Evolutionary conservation across 257 asterid genomes (phyloP).

Genomic region (Solanum ossicruentum): DNA sequence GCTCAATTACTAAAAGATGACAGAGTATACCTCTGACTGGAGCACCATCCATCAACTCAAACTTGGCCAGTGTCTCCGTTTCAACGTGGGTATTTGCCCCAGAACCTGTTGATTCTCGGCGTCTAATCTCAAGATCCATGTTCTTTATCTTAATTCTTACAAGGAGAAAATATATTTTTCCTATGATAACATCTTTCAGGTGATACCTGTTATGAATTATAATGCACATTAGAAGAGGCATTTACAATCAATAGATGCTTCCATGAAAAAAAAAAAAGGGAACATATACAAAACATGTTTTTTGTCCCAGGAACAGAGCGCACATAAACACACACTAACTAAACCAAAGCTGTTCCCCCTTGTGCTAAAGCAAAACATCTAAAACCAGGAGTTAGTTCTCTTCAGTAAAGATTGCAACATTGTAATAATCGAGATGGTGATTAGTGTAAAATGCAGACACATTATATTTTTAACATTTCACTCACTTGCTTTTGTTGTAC

Average conservation of each 20-base stretch:
- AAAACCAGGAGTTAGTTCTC: not conserved
- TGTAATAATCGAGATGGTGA: not conserved
- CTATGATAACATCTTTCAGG: slow-evolving; percentile 89
- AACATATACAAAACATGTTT: not conserved
- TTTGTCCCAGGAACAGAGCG: not conserved
- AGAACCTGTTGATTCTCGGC: slow-evolving; percentile 94
- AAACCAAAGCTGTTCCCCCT: not conserved
- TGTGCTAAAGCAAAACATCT: not conserved
- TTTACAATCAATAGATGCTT: slow-evolving; percentile 4
- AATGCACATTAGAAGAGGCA: not conserved
- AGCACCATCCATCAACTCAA: slow-evolving; percentile 99
- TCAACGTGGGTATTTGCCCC: slow-evolving; percentile 95
- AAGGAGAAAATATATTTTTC: slow-evolving; percentile 91
- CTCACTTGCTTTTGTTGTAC: slow-evolving; percentile 98
- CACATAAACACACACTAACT: not conserved
- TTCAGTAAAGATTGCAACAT: not conserved
- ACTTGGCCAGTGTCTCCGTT: slow-evolving; percentile 97
- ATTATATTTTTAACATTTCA: not conserved
- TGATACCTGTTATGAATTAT: slow-evolving; percentile 61
- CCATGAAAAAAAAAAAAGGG: not conserved
- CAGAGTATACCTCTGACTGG: slow-evolving; percentile 76
- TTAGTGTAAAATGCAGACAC: not conserved
- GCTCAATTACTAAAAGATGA: not conserved
- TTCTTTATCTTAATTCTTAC: slow-evolving; percentile 94
- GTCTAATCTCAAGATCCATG: slow-evolving; percentile 96